Base-by-base conservation (phyloP, 768 basidiomycete species). In the Serendipita indica region DNA sequence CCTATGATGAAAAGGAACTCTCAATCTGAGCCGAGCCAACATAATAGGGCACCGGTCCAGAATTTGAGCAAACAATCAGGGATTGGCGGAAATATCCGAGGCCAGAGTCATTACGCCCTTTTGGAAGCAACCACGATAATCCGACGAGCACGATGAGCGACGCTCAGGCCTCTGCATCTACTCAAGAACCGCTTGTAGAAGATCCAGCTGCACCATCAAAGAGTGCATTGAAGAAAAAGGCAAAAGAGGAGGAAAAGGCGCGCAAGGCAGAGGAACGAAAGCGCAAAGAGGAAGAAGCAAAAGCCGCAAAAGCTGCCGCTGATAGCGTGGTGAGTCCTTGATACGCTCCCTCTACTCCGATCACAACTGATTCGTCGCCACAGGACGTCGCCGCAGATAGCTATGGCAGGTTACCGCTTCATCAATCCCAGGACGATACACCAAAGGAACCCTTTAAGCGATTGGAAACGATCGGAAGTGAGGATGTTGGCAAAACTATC, bases 201-300 rank as follows among this genome's bases (percentile, higher is more conserved):
- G 69, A 65, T 32, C 57, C 63, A 60, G 70, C 74, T 37, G 85
- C 77, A 12, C 89, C 83, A 4, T 81, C 84, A 58, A 97, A 96
- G 73, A 88, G 75, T 65, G 90, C 93, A 65, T 69, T 90, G 60
- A 97, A 98, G 76, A 92, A 90, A 72, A 81, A 82, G 32, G 85
- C 85, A 32, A 97, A 96, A 70, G 85, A 86, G 46, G 84, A 82
- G 12, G 89, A 92, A 72, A 97, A 97, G 64, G 87, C 84, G 46
- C 81, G 82, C 72, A 92, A 89, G 69, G 84, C 83, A 4, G 87
- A 86, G 39, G 91, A 92, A 69, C 85, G 84, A 64, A 86, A 82
- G 3, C 87, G 85, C 6, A 85, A 82, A 64, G 81, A 87, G 63
- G 76, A 82, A 45, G 89, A 88, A 63, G 76, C 82, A 37, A 85